These are phyloP conservation scores for Domatiomyces globalis DNA, from an alignment of 2,329 filamentous ascomycete genomes.

Conservation along the genomic window DNA sequence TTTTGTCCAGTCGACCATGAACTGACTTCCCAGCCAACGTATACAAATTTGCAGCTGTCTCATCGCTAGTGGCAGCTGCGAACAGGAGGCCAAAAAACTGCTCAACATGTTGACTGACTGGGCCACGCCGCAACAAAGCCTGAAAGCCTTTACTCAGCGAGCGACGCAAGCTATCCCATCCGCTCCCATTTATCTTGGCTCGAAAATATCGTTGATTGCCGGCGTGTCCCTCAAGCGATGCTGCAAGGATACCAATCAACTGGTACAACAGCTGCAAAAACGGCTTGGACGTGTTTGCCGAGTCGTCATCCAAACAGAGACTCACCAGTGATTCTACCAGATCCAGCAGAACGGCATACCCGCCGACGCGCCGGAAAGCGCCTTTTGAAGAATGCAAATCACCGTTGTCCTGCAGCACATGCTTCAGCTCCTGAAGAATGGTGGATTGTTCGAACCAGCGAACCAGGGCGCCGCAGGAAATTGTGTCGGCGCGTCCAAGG, in stretches of 20 bases:
- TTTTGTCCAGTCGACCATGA: constrained; percentile 2
- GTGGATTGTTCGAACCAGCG: constrained; percentile 35
- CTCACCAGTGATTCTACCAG: constrained; percentile 48
- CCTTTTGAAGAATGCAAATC: constrained; percentile 48
- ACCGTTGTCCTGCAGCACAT: constrained; percentile 43
- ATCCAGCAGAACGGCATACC: constrained; percentile 64
- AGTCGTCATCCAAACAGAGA: constrained; percentile 37
- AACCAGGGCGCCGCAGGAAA: constrained; percentile 21
- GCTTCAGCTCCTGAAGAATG: constrained; percentile 51
- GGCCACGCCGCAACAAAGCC: constrained; percentile 26
- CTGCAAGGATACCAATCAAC: constrained; percentile 49
- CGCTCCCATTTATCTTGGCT: constrained; percentile 57
- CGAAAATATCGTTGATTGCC: constrained; percentile 83
- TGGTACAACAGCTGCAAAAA: constrained; percentile 54
- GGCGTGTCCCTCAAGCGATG: constrained; percentile 60
- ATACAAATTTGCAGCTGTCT: constrained; percentile 54
- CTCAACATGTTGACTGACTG: constrained; percentile 43
- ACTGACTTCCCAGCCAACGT: constrained; percentile 6
- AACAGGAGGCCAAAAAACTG: constrained; percentile 74
- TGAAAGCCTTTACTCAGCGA: constrained; percentile 32
- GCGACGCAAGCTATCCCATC: constrained; percentile 65
- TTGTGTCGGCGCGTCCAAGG: constrained; percentile 23
- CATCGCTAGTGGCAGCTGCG: constrained; percentile 66
- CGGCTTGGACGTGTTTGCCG: constrained; percentile 22
- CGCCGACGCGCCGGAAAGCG: constrained; percentile 65